Evolutionary conservation across 2,329 filamentous ascomycete genomes (phyloP).

Genomic region (Claviceps sp.): DNA sequence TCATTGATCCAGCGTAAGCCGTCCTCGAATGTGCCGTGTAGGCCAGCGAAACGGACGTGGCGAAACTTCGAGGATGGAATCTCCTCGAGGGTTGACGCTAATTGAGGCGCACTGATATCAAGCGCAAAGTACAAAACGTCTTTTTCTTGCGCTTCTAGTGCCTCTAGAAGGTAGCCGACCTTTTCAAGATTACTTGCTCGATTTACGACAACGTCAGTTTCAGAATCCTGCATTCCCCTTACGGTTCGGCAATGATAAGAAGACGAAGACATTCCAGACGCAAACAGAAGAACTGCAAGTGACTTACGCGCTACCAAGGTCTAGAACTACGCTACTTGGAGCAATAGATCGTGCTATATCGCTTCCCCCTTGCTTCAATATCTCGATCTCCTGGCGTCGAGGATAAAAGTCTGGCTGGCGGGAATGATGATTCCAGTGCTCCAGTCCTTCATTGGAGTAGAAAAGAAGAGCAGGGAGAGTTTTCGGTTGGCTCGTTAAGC

Average conservation of each 20-base stretch:
- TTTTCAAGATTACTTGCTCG: background rate
- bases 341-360: background rate
- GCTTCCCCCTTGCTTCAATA: background rate
- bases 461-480: slow-evolving; percentile 1
- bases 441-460: slow-evolving; percentile 1
- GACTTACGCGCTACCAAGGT: slow-evolving; percentile 1
- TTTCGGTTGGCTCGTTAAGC: background rate
- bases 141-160: background rate
- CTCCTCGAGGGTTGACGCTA: background rate
- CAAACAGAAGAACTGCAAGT: background rate
- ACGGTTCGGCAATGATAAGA: background rate
- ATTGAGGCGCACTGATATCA: background rate
- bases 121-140: background rate
- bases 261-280: background rate
- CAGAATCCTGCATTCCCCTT: background rate
- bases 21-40: slow-evolving; percentile 1
- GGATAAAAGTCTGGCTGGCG: slow-evolving; percentile 2
- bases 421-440: slow-evolving; percentile 2
- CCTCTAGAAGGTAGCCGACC: background rate
- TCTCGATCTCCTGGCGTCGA: background rate
- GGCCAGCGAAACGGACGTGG: background rate
- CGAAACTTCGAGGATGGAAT: background rate
- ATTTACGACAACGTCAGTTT: background rate
- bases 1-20: slow-evolving; percentile 1
- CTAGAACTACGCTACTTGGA: background rate